Evolutionary conservation across 2,329 filamentous ascomycete species (phyloP), one percentile per base, ranked within the genome.

Genomic region (Aspergillus niger): DNA sequence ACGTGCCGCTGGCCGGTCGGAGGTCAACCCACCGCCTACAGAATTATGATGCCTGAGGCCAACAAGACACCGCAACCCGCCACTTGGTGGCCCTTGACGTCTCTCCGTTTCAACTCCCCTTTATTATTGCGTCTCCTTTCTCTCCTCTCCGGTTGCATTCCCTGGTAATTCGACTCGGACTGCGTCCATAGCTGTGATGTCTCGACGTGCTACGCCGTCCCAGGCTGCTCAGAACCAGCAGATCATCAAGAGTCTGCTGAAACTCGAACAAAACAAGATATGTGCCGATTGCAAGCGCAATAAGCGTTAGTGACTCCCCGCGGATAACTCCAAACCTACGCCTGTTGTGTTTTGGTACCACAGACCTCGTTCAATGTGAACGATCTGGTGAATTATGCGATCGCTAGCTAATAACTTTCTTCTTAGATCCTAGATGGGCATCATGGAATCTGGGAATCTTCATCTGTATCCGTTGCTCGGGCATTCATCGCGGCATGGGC

Each of bases 281-380:
- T 99, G 95, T 83, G 92, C 94, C 63, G 95, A 99, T 79, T 99
- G 95, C 86, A 99, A 99, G 84, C 89, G 90, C 77, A 99, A 98
- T 83, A 99, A 98, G 79, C 95, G 93, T 96, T 79, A 68, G 89
- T 81, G 38, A 22, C 55, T 48, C 58, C 56, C 58, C 63, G 60
- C 61, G 50, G 49, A 52, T 59, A 44, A 44, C 52, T 7, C 28
- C n/a, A 13, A 47, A 28, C 28, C 17, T 39, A 22, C 15, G 8
- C 20, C 48, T 57, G 49, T 36, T 22, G 53, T 52, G 5, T 26
- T 44, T 55, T 44, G n/a, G 15, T 10, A 6, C 20, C 20, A 26
- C 24, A 15, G n/a, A 24, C 8, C 20, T 24, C 8, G 10, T 24
- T 36, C 44, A 55, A 55, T 55, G 53, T 10, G 20, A 24, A 26